Evolutionary conservation across 2,329 filamentous ascomycete genomes (phyloP).

Genomic region (Drechmeria coniospora): DNA sequence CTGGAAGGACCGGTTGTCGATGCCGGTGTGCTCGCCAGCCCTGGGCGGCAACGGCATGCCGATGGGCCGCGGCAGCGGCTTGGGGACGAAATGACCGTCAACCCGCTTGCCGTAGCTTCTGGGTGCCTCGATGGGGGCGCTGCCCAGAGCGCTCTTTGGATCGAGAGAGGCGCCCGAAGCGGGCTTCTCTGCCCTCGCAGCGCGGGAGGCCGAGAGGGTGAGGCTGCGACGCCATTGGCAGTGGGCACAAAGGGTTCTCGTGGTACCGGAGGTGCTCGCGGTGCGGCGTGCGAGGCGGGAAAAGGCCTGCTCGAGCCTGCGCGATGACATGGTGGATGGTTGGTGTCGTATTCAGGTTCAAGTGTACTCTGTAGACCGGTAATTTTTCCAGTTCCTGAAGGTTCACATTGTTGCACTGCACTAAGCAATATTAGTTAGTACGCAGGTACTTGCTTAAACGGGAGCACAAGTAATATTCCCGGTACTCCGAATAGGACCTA

Average conservation of each 20-base stretch:
- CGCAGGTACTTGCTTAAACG: too few relatives aligned
- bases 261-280: too few relatives aligned
- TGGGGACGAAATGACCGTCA: slow-evolving; percentile 38
- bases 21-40: slow-evolving; percentile 67
- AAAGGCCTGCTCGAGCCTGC: slow-evolving; percentile 15
- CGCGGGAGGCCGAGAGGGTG: slow-evolving; percentile 23
- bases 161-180: slow-evolving; percentile 20
- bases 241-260: slow-evolving; percentile 7
- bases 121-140: slow-evolving; percentile 40
- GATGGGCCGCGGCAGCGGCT: slow-evolving; percentile 56
- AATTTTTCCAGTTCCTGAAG: too few relatives aligned
- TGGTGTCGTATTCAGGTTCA: too few relatives aligned
- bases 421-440: too few relatives aligned
- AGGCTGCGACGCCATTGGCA: slow-evolving; percentile 38
- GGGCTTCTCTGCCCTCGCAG: slow-evolving; percentile 17
- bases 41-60: slow-evolving; percentile 61
- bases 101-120: slow-evolving; percentile 41
- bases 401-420: too few relatives aligned
- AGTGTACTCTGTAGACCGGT: too few relatives aligned
- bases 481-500: too few relatives aligned
- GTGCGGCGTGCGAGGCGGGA: slow-evolving; percentile 11
- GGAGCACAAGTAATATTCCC: too few relatives aligned
- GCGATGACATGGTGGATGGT: slow-evolving; percentile 14
- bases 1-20: slow-evolving; percentile 49
- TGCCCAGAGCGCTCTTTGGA: slow-evolving; percentile 22